These are phyloP conservation scores for Ziziphus jujuba DNA, from an alignment of 306 rosid genomes.

Conservation along the genomic window DNA sequence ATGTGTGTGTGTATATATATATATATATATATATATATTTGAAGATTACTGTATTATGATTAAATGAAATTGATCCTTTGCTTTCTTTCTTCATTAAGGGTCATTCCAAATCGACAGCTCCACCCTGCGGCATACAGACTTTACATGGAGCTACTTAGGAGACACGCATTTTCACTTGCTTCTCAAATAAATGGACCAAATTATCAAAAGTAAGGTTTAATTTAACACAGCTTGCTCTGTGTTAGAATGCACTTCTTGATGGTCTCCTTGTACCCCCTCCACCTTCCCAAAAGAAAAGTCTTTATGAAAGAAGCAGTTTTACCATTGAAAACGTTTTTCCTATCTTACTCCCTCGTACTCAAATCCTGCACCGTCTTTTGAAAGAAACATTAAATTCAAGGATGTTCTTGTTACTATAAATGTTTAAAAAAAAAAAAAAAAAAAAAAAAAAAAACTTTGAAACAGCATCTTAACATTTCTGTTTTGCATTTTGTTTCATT, in stretches of 20 bases:
- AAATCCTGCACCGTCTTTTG: background rate
- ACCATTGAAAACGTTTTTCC: background rate
- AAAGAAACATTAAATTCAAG: conserved; percentile 4
- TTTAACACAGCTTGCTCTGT: conserved; percentile 3
- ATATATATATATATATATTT: no score
- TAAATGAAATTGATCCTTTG: conserved; percentile 16
- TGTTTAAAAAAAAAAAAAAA: background rate
- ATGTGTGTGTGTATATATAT: no score
- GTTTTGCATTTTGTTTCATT: conserved; percentile 12
- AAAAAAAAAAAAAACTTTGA: background rate
- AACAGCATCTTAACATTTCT: background rate
- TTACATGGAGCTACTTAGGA: conserved; percentile 75
- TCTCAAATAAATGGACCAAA: conserved; percentile 47
- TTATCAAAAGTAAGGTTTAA: conserved; percentile 60
- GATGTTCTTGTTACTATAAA: conserved; percentile 6
- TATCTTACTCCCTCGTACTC: background rate
- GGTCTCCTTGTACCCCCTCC: background rate
- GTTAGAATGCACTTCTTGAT: background rate
- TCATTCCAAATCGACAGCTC: conserved; percentile 60
- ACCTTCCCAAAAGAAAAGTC: no score
- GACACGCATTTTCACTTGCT: conserved; percentile 40
- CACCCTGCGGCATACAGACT: conserved; percentile 74
- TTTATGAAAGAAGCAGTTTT: no score
- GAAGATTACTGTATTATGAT: background rate
- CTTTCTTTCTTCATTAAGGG: conserved; percentile 43